Percentiles rank a stretch among this genome's conserved stretches.
Evolutionary conservation across 2,329 filamentous ascomycete species (phyloP).

Genomic region (Aureobasidium sp.): DNA sequence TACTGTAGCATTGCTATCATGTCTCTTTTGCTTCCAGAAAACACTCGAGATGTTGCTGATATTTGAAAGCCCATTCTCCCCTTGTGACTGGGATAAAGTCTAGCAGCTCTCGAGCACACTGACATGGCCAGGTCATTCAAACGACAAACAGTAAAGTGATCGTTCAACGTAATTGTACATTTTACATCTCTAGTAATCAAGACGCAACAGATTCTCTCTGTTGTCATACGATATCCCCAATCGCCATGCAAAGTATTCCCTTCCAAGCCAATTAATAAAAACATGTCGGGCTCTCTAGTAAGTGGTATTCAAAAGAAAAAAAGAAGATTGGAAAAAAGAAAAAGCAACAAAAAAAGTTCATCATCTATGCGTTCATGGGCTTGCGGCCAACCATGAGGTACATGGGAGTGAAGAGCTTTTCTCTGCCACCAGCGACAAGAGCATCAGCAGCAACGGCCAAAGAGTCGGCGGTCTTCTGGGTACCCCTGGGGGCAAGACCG

Average conservation of each 20-base stretch:
- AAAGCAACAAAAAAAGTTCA: background rate
- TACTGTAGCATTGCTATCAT: background rate
- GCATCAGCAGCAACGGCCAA: constrained; percentile 75
- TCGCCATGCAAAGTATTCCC: constrained; percentile 1
- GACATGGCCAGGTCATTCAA: background rate
- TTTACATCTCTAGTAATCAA: background rate
- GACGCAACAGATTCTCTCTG: background rate
- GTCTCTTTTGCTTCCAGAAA: background rate
- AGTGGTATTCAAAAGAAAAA: constrained; percentile 9
- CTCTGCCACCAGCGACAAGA: constrained; percentile 75
- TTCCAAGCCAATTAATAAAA: constrained; percentile 9
- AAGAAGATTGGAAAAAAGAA: background rate
- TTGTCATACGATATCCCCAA: background rate
- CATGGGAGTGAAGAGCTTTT: constrained; percentile 98
- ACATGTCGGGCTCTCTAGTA: constrained; percentile 1
- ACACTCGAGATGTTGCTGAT: background rate
- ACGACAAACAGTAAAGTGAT: background rate
- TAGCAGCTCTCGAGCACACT: background rate
- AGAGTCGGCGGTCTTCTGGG: constrained; percentile 91
- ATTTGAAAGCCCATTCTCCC: background rate
- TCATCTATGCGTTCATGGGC: constrained; percentile 41
- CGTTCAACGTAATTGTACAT: constrained; percentile 12
- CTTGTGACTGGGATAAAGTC: background rate
- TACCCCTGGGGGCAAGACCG: constrained; percentile 69
- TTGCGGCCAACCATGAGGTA: constrained; percentile 94